Percentiles rank a stretch among this genome's conserved stretches.
These are phyloP conservation scores for Chondrus crispus DNA, from an alignment of 23 red algal species.

Conservation along the genomic window DNA sequence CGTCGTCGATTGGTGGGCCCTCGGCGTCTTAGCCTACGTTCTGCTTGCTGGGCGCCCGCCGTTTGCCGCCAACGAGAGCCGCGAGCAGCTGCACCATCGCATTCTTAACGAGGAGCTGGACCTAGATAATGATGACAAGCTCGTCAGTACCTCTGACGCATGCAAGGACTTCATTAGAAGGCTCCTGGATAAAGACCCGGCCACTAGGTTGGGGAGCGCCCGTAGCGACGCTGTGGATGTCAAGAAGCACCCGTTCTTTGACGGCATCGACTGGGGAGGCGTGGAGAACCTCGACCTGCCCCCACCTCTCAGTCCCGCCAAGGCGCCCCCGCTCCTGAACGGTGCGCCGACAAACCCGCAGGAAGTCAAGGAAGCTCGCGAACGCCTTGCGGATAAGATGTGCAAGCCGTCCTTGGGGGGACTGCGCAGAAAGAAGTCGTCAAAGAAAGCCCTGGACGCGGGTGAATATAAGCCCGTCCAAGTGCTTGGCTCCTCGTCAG, in stretches of 20 bases:
- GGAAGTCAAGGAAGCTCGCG: slow-evolving; percentile 23
- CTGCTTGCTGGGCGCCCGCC: slow-evolving; percentile 89
- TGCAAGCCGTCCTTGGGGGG: background rate
- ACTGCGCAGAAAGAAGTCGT: slow-evolving; percentile 6
- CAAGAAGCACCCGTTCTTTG: slow-evolving; percentile 86
- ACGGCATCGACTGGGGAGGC: slow-evolving; percentile 65
- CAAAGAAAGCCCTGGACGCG: slow-evolving; percentile 34
- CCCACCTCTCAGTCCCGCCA: slow-evolving; percentile 53
- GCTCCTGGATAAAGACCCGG: slow-evolving; percentile 77
- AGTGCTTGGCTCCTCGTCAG: slow-evolving; percentile 33
- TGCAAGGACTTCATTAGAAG: slow-evolving; percentile 71
- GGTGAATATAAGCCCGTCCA: slow-evolving; percentile 59
- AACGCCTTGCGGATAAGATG: slow-evolving; percentile 48
- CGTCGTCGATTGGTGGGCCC: slow-evolving; percentile 96
- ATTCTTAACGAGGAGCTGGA: slow-evolving; percentile 66
- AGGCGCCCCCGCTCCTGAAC: background rate
- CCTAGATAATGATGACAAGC: slow-evolving; percentile 49
- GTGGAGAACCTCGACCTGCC: slow-evolving; percentile 47
- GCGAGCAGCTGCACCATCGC: slow-evolving; percentile 59
- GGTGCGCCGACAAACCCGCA: background rate
- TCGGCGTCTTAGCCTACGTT: slow-evolving; percentile 88
- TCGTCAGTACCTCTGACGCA: slow-evolving; percentile 7
- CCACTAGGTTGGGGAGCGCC: slow-evolving; percentile 65
- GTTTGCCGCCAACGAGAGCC: slow-evolving; percentile 71
- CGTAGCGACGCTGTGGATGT: slow-evolving; percentile 67